Evolutionary conservation across 331 rosid species (phyloP).

Genomic region (Rosa hybrid): DNA sequence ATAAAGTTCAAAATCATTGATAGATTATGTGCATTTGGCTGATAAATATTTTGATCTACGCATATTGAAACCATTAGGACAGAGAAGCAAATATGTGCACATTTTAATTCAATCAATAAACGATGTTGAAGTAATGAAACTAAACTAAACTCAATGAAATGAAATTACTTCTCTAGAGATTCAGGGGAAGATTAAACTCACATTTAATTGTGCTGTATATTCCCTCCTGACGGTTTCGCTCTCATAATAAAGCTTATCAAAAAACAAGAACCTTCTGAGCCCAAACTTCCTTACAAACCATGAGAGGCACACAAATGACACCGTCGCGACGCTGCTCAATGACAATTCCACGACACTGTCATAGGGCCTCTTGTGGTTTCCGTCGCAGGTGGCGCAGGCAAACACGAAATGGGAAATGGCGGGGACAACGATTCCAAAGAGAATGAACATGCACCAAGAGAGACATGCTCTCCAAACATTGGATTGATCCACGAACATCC

Average conservation of each 20-base stretch:
- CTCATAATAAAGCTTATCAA: slow-evolving; percentile 75
- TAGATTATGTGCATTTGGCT: too few relatives aligned
- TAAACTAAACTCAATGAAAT: too few relatives aligned
- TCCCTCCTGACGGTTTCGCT: slow-evolving; percentile 69
- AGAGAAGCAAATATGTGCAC: too few relatives aligned
- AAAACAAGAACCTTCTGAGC: slow-evolving; percentile 70
- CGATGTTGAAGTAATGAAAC: too few relatives aligned
- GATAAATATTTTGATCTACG: too few relatives aligned
- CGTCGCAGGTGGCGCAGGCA: slow-evolving; percentile 64
- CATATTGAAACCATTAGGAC: too few relatives aligned
- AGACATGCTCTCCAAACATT: slow-evolving; percentile 49
- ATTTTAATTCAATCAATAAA: too few relatives aligned
- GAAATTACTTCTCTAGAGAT: not conserved
- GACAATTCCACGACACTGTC: slow-evolving; percentile 72
- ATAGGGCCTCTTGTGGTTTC: slow-evolving; percentile 60
- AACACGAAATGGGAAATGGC: slow-evolving; percentile 62
- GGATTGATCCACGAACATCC: slow-evolving; percentile 96
- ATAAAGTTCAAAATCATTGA: too few relatives aligned
- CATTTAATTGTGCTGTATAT: slow-evolving; percentile 74
- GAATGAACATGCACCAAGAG: slow-evolving; percentile 72
- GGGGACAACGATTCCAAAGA: slow-evolving; percentile 59
- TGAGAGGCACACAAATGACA: slow-evolving; percentile 70
- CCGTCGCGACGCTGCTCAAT: slow-evolving; percentile 50
- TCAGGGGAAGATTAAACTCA: slow-evolving; percentile 29
- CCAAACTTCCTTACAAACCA: slow-evolving; percentile 56